Evolutionary conservation across 164 flowering plant species (phyloP).

Genomic region (Chimonanthus salicifolius): DNA sequence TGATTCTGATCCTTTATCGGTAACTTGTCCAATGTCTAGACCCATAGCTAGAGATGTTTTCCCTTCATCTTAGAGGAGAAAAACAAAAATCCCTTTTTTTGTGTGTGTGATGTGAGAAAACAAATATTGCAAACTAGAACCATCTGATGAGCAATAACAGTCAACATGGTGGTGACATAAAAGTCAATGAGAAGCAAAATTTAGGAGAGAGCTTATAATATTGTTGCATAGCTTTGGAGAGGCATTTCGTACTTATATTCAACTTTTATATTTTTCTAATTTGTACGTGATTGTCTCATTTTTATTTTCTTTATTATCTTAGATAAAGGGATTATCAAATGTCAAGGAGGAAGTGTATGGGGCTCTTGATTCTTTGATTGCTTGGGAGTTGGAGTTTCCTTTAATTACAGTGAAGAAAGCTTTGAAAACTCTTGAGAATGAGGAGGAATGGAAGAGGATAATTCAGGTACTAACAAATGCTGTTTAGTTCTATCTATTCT

Average conservation of each 20-base stretch:
- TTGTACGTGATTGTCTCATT: background rate
- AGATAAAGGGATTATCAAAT: constrained; percentile 82
- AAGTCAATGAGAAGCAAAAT: background rate
- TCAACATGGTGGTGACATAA: background rate
- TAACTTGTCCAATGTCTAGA: background rate
- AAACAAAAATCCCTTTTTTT: too few relatives aligned
- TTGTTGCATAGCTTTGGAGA: background rate
- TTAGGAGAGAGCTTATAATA: background rate
- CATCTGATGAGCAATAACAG: background rate
- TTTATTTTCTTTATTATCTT: background rate
- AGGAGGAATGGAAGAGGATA: constrained; percentile 81
- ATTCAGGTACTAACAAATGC: constrained; percentile 54
- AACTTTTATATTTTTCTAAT: background rate
- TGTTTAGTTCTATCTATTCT: background rate
- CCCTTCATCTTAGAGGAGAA: too few relatives aligned
- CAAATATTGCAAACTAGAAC: too few relatives aligned
- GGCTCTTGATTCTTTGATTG: constrained; percentile 93
- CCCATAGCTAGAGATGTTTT: too few relatives aligned
- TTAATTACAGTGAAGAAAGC: constrained; percentile 86
- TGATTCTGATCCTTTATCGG: too few relatives aligned
- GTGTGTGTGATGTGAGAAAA: too few relatives aligned
- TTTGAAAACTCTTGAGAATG: constrained; percentile 59
- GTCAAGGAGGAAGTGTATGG: constrained; percentile 97
- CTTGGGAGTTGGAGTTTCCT: constrained; percentile 97
- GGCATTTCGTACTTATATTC: background rate